These are phyloP conservation scores for Thermoascus crustaceus DNA, from an alignment of 2,329 filamentous ascomycete species.

Conservation along the genomic window DNA sequence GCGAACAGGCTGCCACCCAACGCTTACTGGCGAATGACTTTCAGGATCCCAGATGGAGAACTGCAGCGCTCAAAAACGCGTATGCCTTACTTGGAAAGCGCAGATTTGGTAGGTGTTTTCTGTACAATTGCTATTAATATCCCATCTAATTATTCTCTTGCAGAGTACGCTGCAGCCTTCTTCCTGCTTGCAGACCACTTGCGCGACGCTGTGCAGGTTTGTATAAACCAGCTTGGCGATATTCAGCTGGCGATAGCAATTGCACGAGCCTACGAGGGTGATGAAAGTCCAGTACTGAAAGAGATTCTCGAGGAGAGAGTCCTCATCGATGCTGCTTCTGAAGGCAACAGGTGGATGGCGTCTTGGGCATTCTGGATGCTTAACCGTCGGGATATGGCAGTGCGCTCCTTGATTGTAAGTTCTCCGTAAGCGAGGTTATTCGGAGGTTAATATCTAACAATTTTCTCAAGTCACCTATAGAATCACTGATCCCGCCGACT, in stretches of 20 bases:
- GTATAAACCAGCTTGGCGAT: slow-evolving; percentile 79
- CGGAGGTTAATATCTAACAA: slow-evolving; percentile 11
- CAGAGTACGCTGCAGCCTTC: slow-evolving; percentile 90
- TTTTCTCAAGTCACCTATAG: slow-evolving; percentile 59
- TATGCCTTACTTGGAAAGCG: slow-evolving; percentile 89
- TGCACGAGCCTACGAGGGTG: slow-evolving; percentile 78
- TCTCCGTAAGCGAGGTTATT: slow-evolving; percentile 2
- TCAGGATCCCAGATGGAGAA: slow-evolving; percentile 75
- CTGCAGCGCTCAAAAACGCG: slow-evolving; percentile 86
- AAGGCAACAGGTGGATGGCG: slow-evolving; percentile 87
- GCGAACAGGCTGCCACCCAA: slow-evolving; percentile 73
- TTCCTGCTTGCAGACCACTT: slow-evolving; percentile 84
- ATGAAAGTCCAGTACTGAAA: slow-evolving; percentile 64
- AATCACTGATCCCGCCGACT: slow-evolving; percentile 50
- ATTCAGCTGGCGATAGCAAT: slow-evolving; percentile 84
- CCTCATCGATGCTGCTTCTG: slow-evolving; percentile 64
- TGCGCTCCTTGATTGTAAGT: slow-evolving; percentile 70
- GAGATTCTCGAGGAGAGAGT: slow-evolving; percentile 73
- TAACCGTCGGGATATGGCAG: slow-evolving; percentile 70
- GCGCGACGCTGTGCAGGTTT: slow-evolving; percentile 76
- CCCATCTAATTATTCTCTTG: slow-evolving; percentile 3
- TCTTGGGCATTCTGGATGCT: slow-evolving; percentile 96
- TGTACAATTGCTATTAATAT: slow-evolving; percentile 1
- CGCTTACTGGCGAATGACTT: slow-evolving; percentile 87
- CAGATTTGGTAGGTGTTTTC: slow-evolving; percentile 58